A percentile compares a stretch with the other conserved stretches of the same genome.
phyloP scores from a whole-genome alignment of 305 asterid genomes.

The Plantago lanceolata region DNA sequence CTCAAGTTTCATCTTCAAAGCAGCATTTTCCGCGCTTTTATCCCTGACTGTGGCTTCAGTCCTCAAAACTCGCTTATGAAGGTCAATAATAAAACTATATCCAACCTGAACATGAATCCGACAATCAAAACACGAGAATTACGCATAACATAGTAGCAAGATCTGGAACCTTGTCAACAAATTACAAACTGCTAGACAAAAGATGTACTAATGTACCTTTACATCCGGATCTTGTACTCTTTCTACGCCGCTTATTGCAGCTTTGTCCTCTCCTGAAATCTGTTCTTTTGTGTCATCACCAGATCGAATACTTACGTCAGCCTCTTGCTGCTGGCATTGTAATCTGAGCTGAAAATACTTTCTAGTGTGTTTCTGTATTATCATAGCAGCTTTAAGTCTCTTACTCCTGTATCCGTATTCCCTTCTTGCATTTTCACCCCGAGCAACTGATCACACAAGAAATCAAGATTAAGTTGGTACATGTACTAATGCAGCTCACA shows the following conservation, averaged over 20 bases:
- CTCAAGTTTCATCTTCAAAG: slow-evolving; percentile 36
- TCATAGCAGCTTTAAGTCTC: slow-evolving; percentile 27
- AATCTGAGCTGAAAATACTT: slow-evolving; percentile 20
- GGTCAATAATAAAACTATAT: slow-evolving; percentile 37
- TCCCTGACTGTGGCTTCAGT: slow-evolving; percentile 54
- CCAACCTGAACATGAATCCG: slow-evolving; percentile 39
- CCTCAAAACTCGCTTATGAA: slow-evolving; percentile 46
- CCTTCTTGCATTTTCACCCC: slow-evolving; percentile 57
- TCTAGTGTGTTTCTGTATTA: slow-evolving; percentile 42
- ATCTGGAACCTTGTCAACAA: too few species aligned
- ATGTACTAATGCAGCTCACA: neutral
- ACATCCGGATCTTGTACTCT: slow-evolving; percentile 26
- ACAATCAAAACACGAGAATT: neutral
- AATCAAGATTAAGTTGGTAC: neutral
- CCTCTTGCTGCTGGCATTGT: slow-evolving; percentile 26
- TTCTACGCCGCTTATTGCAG: slow-evolving; percentile 12
- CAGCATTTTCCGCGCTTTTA: slow-evolving; percentile 48
- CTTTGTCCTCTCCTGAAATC: slow-evolving; percentile 8
- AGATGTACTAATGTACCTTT: neutral
- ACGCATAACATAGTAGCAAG: neutral
- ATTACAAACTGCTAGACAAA: neutral
- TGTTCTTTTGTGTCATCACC: slow-evolving; percentile 24
- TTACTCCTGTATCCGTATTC: slow-evolving; percentile 18
- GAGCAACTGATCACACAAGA: slow-evolving; percentile 44
- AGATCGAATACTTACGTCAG: slow-evolving; percentile 30